These are phyloP conservation scores for Osmanthus fragrans DNA, from an alignment of 257 asterid species.

Conservation along the genomic window DNA sequence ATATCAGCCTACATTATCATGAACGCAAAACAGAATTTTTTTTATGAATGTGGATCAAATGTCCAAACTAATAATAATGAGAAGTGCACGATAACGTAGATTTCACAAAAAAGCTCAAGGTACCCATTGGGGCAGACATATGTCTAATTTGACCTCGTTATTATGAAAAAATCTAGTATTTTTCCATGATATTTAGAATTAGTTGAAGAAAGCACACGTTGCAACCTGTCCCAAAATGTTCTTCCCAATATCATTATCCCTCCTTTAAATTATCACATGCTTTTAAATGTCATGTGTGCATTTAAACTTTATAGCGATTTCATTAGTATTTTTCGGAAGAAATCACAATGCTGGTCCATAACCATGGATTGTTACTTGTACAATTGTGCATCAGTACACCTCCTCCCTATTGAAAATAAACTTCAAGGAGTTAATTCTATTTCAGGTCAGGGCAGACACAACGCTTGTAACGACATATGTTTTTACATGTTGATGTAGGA, in stretches of 20 bases:
- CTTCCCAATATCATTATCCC: not conserved
- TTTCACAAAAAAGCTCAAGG: not conserved
- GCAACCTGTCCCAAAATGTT: not conserved
- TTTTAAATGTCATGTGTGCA: not conserved
- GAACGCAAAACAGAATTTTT: not conserved
- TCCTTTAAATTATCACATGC: not conserved
- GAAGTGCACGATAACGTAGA: not conserved
- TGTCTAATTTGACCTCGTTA: not conserved
- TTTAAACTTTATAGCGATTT: too few species aligned
- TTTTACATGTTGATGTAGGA: not conserved
- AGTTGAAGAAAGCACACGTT: not conserved
- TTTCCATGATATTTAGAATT: not conserved
- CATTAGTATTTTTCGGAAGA: not conserved
- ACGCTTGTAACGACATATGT: too few species aligned
- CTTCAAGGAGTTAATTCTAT: too few species aligned
- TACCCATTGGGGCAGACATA: not conserved
- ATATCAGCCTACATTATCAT: conserved; percentile 69
- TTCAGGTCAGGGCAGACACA: too few species aligned
- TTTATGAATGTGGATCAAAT: not conserved
- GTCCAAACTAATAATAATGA: not conserved
- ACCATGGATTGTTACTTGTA: not conserved
- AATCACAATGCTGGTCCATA: not conserved
- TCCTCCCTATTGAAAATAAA: too few species aligned
- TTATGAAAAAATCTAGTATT: not conserved
- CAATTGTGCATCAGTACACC: not conserved